Conservation (phyloP, 2,329 filamentous ascomycete genomes). For the Exophiala oligosperma region DNA sequence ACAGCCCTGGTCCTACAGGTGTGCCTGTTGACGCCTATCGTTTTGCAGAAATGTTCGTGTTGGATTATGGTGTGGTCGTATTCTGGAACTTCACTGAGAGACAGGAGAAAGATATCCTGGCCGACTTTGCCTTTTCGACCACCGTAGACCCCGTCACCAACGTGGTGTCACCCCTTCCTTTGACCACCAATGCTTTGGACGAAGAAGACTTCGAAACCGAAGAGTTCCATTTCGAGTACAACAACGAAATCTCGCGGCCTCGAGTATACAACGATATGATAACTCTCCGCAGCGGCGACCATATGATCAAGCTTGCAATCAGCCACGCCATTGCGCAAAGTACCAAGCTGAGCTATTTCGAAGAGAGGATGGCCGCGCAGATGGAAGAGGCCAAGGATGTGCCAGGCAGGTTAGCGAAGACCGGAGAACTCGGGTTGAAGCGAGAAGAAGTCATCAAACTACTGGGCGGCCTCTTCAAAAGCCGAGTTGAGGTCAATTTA, state of each 20-base stretch:
- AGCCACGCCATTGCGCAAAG: slow-evolving; percentile 97
- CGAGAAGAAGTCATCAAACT: slow-evolving; percentile 90
- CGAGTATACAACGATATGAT: slow-evolving; percentile 99
- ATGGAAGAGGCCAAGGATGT: slow-evolving; percentile 93
- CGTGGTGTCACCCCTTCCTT: slow-evolving; percentile 50
- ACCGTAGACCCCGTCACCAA: slow-evolving; percentile 32
- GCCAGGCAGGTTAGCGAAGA: slow-evolving; percentile 82
- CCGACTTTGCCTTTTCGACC: slow-evolving; percentile 78
- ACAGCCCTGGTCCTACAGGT: slow-evolving; percentile 48
- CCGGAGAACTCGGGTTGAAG: slow-evolving; percentile 87
- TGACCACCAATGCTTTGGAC: slow-evolving; percentile 76
- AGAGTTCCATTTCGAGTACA: slow-evolving; percentile 98
- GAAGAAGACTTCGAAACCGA: slow-evolving; percentile 96
- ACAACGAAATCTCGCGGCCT: slow-evolving; percentile 77
- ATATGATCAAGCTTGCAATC: slow-evolving; percentile 71
- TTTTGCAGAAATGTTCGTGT: slow-evolving; percentile 95
- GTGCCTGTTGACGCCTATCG: slow-evolving; percentile 69
- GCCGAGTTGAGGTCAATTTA: slow-evolving; percentile 92
- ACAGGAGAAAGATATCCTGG: slow-evolving; percentile 94
- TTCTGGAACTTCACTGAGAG: slow-evolving; percentile 98
- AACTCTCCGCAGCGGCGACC: slow-evolving; percentile 86
- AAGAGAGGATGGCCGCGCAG: slow-evolving; percentile 91
- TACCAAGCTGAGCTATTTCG: slow-evolving; percentile 93
- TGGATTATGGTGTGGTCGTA: slow-evolving; percentile 94
- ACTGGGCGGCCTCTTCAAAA: slow-evolving; percentile 86